Conservation (phyloP, 176 grass and related monocot species). For the Oryza brachyantha region DNA sequence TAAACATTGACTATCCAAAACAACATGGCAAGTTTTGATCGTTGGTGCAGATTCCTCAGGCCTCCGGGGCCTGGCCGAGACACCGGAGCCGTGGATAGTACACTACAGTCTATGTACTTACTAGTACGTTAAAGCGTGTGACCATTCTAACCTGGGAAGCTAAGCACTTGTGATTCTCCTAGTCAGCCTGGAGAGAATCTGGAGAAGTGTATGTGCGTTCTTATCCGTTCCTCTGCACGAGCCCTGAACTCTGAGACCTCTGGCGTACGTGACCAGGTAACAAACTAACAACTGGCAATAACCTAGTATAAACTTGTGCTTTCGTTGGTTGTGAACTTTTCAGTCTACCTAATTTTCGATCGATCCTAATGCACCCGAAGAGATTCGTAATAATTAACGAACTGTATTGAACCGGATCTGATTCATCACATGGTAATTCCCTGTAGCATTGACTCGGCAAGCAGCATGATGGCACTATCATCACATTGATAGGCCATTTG, state of each 20-base stretch:
- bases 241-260: neutral
- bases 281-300: neutral
- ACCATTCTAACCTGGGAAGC: neutral
- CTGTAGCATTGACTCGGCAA: neutral
- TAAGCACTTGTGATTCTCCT: neutral
- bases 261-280: neutral
- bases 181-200: neutral
- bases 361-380: neutral
- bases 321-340: neutral
- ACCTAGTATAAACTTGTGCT: neutral
- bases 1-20: too few relatives aligned
- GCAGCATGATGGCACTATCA: neutral
- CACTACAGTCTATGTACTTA: neutral
- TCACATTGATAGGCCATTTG: neutral
- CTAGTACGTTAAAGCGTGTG: too few relatives aligned
- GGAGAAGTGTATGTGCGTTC: neutral
- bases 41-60: neutral
- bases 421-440: neutral
- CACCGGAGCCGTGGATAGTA: neutral
- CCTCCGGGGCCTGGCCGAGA: neutral
- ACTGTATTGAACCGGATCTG: conserved; percentile 8
- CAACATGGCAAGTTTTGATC: neutral
- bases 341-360: neutral
- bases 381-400: conserved; percentile 1
- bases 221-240: neutral